Evolutionary conservation across 805 yeast genomes (phyloP).

Genomic region (Candida nanaspora): DNA sequence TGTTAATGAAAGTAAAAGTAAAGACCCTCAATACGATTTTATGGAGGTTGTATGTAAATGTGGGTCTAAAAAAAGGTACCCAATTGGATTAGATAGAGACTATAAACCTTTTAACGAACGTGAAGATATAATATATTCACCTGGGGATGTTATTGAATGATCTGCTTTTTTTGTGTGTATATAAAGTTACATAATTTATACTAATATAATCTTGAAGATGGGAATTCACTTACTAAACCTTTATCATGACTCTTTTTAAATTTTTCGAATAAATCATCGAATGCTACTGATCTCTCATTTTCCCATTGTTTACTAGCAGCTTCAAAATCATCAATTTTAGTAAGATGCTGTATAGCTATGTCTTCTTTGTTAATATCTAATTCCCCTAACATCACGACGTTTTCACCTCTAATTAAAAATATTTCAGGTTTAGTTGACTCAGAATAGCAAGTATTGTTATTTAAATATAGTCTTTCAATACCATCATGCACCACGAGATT

Average conservation of each 20-base stretch:
- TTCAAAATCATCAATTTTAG: conserved; percentile 45
- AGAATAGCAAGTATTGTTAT: conserved; percentile 47
- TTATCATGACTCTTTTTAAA: conserved; percentile 9
- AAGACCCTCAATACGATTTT: conserved; percentile 33
- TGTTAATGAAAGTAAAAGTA: conserved; percentile 32
- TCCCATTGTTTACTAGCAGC: conserved; percentile 44
- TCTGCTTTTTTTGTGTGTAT: neutral
- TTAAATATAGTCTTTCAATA: conserved; percentile 71
- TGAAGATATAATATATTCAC: conserved; percentile 17
- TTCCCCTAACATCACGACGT: conserved; percentile 90
- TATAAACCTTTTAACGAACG: conserved; percentile 42
- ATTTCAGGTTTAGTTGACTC: conserved; percentile 62
- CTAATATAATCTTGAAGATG: neutral
- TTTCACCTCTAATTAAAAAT: conserved; percentile 90
- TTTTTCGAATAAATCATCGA: conserved; percentile 11
- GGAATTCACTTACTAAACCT: conserved; percentile 11
- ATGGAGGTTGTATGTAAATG: conserved; percentile 49
- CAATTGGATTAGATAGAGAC: conserved; percentile 49
- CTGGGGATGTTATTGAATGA: neutral
- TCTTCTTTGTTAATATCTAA: conserved; percentile 85
- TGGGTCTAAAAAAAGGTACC: conserved; percentile 46
- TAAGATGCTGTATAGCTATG: conserved; percentile 48
- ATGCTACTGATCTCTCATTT: conserved; percentile 5
- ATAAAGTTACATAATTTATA: no score
- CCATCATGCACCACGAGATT: conserved; percentile 90